phyloP scores from a whole-genome alignment of 306 rosid genomes.

The Nissolia schottii region DNA sequence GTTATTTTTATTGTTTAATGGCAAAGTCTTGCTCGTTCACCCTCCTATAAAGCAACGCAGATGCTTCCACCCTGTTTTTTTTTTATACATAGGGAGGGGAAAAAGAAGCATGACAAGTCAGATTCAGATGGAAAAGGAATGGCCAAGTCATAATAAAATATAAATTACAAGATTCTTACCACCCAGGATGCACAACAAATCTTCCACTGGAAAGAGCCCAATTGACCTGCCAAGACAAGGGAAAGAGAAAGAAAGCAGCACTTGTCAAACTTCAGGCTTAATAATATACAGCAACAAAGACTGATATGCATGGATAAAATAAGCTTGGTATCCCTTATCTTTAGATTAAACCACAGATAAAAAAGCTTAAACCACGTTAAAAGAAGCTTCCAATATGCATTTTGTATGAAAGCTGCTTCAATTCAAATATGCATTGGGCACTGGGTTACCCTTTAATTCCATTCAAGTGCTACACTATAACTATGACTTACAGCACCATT shows the following conservation, averaged over 20 bases:
- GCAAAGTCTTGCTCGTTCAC: conserved; percentile 90
- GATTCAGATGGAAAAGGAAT: background rate
- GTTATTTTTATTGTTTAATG: conserved; percentile 55
- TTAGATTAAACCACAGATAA: background rate
- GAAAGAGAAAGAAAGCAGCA: background rate
- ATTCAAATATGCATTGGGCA: background rate
- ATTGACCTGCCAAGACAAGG: conserved; percentile 69
- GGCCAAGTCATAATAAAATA: background rate
- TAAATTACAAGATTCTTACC: conserved; percentile 49
- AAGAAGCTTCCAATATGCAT: background rate
- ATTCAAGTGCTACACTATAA: background rate
- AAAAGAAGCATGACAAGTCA: conserved; percentile 29
- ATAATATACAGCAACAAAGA: background rate
- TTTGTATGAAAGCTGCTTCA: conserved; percentile 3
- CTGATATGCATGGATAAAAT: background rate
- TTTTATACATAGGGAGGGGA: background rate
- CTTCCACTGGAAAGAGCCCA: conserved; percentile 79
- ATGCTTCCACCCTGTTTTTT: conserved; percentile 97
- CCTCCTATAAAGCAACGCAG: conserved; percentile 97
- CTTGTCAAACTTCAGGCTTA: background rate
- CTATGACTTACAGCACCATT: background rate
- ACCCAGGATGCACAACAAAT: conserved; percentile 91
- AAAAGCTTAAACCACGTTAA: no score
- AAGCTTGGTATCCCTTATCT: background rate
- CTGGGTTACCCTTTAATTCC: background rate